Evolutionary conservation across 177 flowering plant genomes (phyloP), one percentile per base, ranked within the genome.

Genomic region (Vitis hybrid): DNA sequence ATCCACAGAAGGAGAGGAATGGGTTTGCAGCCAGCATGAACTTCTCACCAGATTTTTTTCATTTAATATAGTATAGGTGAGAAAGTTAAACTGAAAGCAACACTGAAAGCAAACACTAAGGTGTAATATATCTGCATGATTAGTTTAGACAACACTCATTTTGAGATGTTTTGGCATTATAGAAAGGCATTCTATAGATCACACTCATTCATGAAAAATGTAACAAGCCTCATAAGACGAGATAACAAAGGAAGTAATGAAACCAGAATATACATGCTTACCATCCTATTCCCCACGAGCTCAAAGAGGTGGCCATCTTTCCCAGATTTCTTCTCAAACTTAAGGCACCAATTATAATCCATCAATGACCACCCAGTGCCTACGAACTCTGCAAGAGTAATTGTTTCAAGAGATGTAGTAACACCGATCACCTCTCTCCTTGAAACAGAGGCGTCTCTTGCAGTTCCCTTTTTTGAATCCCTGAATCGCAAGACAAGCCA

Each of bases 381-480:
- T 10, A 66, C 39, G 69, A 68, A 80, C 71, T 86, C 84, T 10
- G 97, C 98, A 19, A 90, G 80, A 58, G 80, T 75, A 59, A 22
- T 68, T 67, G 76, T 73, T 81, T 87, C 84, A 62, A 88, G 90
- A 39, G 87, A 76, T 13, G 74, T 76, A 39, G 68, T 71, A 49
- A 86, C 62, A 51, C 90, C 92, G 70, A 89, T 64, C 67, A 94
- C 84, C 83, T 86, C 89, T 72, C 81, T 90, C 74, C 64, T 72
- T 7, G 68, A 19, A 53, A 5, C 52, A 57, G 10, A 57, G 64
- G 75, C 74, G 55, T 64, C 66, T 59, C 26, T 74, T 5, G 22
- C 72, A 59, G 66, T 76, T 31, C 55, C 72, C 39, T 80, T 80
- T 58, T 63, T 74, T 22, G 70, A 57, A 55, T 85, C 78, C 84